Evolutionary conservation across 1,139 yeast species (phyloP), one percentile per base, ranked within the genome.

Genomic region (Yamadazyma jaroonii): DNA sequence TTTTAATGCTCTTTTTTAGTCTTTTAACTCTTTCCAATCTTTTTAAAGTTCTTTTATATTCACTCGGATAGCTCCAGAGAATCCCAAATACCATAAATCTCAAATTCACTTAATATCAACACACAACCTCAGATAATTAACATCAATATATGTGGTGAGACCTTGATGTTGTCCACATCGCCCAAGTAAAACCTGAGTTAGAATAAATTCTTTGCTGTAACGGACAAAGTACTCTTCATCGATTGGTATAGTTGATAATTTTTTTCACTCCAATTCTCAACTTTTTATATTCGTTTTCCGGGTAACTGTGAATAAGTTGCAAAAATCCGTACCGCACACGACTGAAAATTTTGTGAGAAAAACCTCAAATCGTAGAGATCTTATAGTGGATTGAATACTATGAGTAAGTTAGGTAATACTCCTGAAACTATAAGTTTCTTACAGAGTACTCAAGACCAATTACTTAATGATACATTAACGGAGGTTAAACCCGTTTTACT

Each of bases 211-310:
- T 36, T 53, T 50, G 54, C 77, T 72, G 73, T 55, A 67, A 63
- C 72, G 74, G 77, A 62, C 20, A 9, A 61, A 67, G 48, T 59
- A 67, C 57, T 77, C 82, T 56, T 77, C 82, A 76, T 74, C 63
- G 82, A 74, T 79, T 77, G 83, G 64, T 67, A 72, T 77, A 77
- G 83, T 77, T 77, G 83, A 74, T 72, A 50, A 59, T 32, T 29
- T 32, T 32, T 31, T 32, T 25, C 29, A 10, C 32, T 20, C 6
- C 20, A 17, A 4, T 17, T 17, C 20, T 17, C 20, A 17, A 17
- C 20, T 25, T 12, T 13, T 21, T 35, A 12, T 25, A 25, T 35
- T 22, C 29, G 6, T 2, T 25, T 4, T 23, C 43, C 42, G 43
- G 47, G 43, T 37, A 41, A 43, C 20, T 26, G 5, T 8, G 8